Base-by-base conservation (phyloP, 2,329 filamentous ascomycete species). In the Venturia aucupariae region DNA sequence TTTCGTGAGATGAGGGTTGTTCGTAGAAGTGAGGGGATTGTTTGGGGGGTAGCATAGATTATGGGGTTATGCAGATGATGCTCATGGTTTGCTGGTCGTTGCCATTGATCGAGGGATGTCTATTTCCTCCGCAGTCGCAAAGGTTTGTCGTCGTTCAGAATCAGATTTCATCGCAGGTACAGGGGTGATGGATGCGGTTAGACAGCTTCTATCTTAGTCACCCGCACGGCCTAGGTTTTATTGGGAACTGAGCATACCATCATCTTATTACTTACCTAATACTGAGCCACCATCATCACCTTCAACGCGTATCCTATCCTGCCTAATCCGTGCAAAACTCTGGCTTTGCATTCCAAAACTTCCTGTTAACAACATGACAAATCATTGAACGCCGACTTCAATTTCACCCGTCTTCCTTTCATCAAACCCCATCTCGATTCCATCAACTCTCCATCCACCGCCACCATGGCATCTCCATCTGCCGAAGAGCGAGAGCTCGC, bases 401-500 rank as follows among this genome's bases (percentile, higher is more conserved):
- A 4, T 38, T 8, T 42, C 11, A 19, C 24, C 24, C 59, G 4
- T 46, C 35, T 11, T 42, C 32, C 42, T n/a, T 41, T 13, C 5
- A 17, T 27, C 30, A 61, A 19, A 42, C 10, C 11, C 35, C 38
- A 42, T n/a, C 22, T 3, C 11, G 10, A 15, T 15, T 17, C 15
- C 35, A 61, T 42, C 59, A 19, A 57, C 13, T n/a, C 27, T 2
- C 30, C 27, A 35, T 8, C 30, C 38, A 61, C 54, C 61, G 44
- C 44, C 62, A 48, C 15, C 27, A 64, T 64, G 63, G 42, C 64
- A 10, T 38, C 64, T 44, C 27, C 46, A 42, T 72, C 78, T 13
- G 70, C 78, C 6, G 86, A 89, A 75, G 81, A 88, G 75, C 85
- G 87, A 67, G 92, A 96, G 82, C 81, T 96, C 69, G 84, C 86